phyloP scores from a whole-genome alignment of 1,284 basidiomycete species.

The Pterulicium gracile region DNA sequence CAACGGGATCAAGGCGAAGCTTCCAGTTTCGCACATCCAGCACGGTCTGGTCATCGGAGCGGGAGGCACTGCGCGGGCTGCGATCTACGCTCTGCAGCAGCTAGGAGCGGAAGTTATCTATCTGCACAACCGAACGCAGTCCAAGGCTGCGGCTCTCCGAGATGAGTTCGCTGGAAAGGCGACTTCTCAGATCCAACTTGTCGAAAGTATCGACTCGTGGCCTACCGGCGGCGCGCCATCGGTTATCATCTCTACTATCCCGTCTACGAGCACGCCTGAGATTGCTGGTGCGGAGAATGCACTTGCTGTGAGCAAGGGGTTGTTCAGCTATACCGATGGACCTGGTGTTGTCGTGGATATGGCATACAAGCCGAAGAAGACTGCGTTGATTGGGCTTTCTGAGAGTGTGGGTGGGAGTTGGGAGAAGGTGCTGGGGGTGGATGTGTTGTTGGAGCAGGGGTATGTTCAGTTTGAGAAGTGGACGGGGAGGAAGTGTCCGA shows the following conservation, averaged over 20 bases:
- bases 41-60: conserved; percentile 81
- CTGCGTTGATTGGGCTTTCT: conserved; percentile 54
- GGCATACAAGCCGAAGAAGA: conserved; percentile 82
- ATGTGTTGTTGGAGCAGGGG: conserved; percentile 81
- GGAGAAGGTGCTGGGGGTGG: conserved; percentile 67
- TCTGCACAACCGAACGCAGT: conserved; percentile 74
- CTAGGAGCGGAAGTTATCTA: conserved; percentile 66
- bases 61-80: conserved; percentile 87
- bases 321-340: conserved; percentile 37
- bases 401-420: conserved; percentile 42
- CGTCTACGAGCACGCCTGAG: conserved; percentile 56
- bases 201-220: conserved; percentile 49
- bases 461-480: conserved; percentile 78
- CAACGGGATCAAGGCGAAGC: conserved; percentile 38
- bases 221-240: conserved; percentile 40
- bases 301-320: conserved; percentile 1
- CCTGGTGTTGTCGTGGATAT: conserved; percentile 76
- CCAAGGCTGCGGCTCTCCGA: conserved; percentile 63
- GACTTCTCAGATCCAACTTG: conserved; percentile 39
- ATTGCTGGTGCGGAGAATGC: not conserved
- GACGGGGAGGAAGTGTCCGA: conserved; percentile 59
- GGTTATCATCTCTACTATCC: conserved; percentile 81
- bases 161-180: conserved; percentile 46
- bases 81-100: conserved; percentile 76
- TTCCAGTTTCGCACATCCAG: conserved; percentile 22